These are phyloP conservation scores for Yarrowia sp. DNA, from an alignment of 805 yeast species.

Conservation along the genomic window DNA sequence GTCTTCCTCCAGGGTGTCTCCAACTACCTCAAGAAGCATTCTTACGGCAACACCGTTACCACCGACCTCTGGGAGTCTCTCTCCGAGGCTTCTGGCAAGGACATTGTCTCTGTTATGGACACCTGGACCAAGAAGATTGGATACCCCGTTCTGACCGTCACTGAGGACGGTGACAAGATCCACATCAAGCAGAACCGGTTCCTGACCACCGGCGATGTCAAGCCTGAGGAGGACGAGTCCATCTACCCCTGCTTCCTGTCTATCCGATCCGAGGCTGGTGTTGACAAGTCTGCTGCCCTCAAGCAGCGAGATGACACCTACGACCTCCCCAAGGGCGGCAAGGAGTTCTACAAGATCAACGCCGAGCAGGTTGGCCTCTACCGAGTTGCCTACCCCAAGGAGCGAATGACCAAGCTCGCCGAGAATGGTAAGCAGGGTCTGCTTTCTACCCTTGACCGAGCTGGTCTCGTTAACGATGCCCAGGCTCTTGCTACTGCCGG, in stretches of 20 bases:
- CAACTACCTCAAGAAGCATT: constrained; percentile 65
- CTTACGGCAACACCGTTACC: constrained; percentile 75
- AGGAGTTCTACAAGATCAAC: constrained; percentile 63
- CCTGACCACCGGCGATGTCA: constrained; percentile 66
- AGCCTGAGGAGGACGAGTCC: constrained; percentile 62
- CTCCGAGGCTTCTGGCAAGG: constrained; percentile 65
- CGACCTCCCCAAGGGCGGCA: constrained; percentile 51
- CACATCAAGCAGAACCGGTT: constrained; percentile 65
- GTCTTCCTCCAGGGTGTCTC: constrained; percentile 76
- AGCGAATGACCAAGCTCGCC: constrained; percentile 61
- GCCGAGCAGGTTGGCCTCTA: constrained; percentile 67
- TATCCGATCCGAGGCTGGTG: constrained; percentile 62
- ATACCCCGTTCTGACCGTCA: constrained; percentile 69
- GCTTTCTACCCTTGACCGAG: constrained; percentile 65
- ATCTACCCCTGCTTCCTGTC: constrained; percentile 63
- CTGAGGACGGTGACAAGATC: constrained; percentile 51
- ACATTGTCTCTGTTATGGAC: constrained; percentile 65
- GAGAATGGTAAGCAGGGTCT: constrained; percentile 59
- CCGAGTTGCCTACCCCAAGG: constrained; percentile 62
- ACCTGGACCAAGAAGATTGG: constrained; percentile 79
- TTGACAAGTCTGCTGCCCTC: constrained; percentile 66
- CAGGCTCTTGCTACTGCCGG: constrained; percentile 63
- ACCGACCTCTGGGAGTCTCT: constrained; percentile 75
- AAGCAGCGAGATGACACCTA: constrained; percentile 58
- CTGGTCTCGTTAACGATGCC: constrained; percentile 69